These are phyloP conservation scores for Nicotiana rustica DNA, from an alignment of 305 asterid genomes.

Conservation along the genomic window DNA sequence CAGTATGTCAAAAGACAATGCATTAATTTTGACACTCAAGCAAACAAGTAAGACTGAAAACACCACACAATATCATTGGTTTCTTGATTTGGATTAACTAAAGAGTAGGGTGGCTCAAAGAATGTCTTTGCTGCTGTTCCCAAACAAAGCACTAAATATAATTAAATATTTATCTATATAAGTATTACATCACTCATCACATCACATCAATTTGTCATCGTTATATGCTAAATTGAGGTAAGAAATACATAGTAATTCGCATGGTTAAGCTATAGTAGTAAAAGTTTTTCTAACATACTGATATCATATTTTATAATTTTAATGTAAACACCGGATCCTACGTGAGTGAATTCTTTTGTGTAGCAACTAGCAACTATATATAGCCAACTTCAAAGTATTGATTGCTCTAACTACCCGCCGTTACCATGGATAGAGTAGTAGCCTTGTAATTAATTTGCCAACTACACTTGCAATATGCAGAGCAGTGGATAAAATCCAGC, in stretches of 20 bases:
- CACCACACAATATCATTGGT: not conserved
- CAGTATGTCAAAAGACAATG: not conserved
- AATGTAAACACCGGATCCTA: no score
- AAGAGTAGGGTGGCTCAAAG: not conserved
- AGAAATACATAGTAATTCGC: not conserved
- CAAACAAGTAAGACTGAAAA: not conserved
- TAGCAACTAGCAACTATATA: no score
- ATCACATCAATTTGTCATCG: not conserved
- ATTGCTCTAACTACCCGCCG: not conserved
- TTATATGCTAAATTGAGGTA: not conserved
- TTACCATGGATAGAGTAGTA: not conserved
- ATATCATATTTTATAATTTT: no score
- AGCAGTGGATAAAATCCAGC: not conserved
- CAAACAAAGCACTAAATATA: not conserved
- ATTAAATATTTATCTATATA: no score
- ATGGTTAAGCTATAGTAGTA: no score
- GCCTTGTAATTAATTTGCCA: constrained; percentile 23
- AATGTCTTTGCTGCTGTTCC: not conserved
- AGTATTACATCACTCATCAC: not conserved
- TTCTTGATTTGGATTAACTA: not conserved
- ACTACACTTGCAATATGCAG: constrained; percentile 5
- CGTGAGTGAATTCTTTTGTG: no score
- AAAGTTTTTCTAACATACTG: no score
- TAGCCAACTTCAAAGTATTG: not conserved
- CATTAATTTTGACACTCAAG: not conserved